These are phyloP conservation scores for Trichocomaceae sp. DNA, from an alignment of 2,329 filamentous ascomycete genomes.

Conservation along the genomic window DNA sequence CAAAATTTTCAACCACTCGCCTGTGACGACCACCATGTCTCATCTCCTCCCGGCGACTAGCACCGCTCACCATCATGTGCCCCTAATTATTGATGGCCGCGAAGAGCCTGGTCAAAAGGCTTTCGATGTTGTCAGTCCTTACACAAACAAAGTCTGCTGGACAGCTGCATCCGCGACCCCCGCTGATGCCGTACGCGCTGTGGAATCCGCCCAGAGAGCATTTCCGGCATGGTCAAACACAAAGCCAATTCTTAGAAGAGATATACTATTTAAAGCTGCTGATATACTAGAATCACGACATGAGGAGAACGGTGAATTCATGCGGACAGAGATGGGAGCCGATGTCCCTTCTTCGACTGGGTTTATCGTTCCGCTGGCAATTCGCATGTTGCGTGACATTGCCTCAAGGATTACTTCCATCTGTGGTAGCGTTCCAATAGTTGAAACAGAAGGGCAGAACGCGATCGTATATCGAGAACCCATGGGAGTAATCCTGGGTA, in stretches of 20 bases:
- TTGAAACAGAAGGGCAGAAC: conserved; percentile 45
- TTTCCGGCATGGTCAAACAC: conserved; percentile 61
- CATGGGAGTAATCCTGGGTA: conserved; percentile 69
- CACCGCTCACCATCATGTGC: conserved; percentile 18
- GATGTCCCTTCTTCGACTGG: conserved; percentile 27
- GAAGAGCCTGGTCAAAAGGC: conserved; percentile 25
- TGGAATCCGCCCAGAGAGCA: conserved; percentile 55
- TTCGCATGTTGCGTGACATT: conserved; percentile 42
- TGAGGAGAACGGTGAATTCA: conserved; percentile 52
- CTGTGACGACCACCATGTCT: no score
- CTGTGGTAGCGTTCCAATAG: conserved; percentile 44
- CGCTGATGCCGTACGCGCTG: conserved; percentile 37
- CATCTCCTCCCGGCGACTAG: no score
- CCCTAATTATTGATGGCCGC: conserved; percentile 34
- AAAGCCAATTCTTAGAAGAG: conserved; percentile 55
- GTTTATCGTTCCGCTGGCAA: conserved; percentile 26
- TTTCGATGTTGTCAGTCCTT: conserved; percentile 49
- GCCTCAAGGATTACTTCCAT: conserved; percentile 44
- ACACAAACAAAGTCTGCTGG: conserved; percentile 47
- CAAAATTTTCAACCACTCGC: no score
- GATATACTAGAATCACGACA: conserved; percentile 43
- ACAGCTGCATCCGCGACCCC: conserved; percentile 49
- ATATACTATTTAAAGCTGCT: conserved; percentile 64
- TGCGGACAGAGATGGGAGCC: conserved; percentile 51
- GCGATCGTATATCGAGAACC: conserved; percentile 67